Evolutionary conservation across 257 asterid genomes (phyloP).

Genomic region (Solanum habrochaites): DNA sequence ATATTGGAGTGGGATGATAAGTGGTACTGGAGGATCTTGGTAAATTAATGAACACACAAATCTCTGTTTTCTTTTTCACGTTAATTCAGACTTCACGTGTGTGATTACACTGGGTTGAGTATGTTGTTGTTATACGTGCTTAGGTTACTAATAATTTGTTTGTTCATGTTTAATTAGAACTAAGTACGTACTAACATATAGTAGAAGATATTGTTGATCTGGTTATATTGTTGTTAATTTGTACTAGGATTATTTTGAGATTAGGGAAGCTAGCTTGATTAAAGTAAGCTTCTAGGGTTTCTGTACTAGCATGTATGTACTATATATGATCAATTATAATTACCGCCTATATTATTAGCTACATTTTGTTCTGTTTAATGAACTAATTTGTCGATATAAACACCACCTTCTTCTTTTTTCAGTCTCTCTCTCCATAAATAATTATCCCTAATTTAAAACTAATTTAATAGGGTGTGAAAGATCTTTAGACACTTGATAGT

Average conservation of each 20-base stretch:
- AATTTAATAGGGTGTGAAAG: not conserved
- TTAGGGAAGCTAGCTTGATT: not conserved
- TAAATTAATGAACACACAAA: not conserved
- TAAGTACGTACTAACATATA: not conserved
- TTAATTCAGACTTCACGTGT: not conserved
- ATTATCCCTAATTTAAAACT: not conserved
- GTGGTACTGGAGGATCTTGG: constrained; percentile 42
- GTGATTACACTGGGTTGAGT: not conserved
- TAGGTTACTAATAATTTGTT: not conserved
- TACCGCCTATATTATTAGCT: not conserved
- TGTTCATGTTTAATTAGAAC: not conserved
- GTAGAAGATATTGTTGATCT: not conserved
- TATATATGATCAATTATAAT: not conserved
- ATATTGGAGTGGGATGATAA: constrained; percentile 58
- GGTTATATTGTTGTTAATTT: not conserved
- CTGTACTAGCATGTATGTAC: not conserved
- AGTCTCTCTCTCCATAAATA: not conserved
- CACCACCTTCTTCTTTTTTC: too few species aligned
- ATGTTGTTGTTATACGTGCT: not conserved
- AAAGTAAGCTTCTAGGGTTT: not conserved
- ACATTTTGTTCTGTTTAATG: not conserved
- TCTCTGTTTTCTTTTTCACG: not conserved
- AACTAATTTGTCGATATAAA: not conserved
- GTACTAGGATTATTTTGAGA: not conserved
- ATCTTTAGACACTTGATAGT: not conserved